Evolutionary conservation across 257 asterid species (phyloP).

Genomic region (Penstemon newberryi): DNA sequence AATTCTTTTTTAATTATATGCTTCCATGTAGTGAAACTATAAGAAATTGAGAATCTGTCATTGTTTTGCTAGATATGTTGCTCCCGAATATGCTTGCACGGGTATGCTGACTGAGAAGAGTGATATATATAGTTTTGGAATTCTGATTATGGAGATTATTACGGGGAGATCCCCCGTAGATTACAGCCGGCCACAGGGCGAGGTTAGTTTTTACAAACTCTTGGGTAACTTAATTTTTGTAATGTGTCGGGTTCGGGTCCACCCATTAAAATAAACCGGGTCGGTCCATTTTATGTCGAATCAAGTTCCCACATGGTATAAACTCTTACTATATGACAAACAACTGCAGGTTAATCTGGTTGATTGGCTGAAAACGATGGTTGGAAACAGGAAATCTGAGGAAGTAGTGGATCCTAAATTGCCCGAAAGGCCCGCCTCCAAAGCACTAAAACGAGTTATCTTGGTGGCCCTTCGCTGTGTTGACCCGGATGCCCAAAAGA

Average conservation of each 20-base stretch:
- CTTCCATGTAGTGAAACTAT: background rate
- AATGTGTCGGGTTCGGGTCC: too few relatives aligned
- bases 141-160: constrained; percentile 89
- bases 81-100: constrained; percentile 96
- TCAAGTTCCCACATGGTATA: background rate
- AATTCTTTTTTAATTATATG: background rate
- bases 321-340: constrained; percentile 10
- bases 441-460: constrained; percentile 76
- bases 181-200: constrained; percentile 71
- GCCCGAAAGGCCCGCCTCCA: constrained; percentile 74
- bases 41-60: constrained; percentile 11
- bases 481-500: constrained; percentile 92
- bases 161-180: constrained; percentile 92
- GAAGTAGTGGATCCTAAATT: constrained; percentile 88
- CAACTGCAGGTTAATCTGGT: constrained; percentile 73
- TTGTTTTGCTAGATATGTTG: constrained; percentile 69
- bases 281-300: constrained; percentile 2
- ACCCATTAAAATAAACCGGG: too few relatives aligned
- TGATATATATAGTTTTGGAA: constrained; percentile 88
- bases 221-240: too few relatives aligned
- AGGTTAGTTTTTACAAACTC: constrained; percentile 49
- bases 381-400: constrained; percentile 84
- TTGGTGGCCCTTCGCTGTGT: constrained; percentile 94
- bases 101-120: constrained; percentile 96
- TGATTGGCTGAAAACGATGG: constrained; percentile 92